Evolutionary conservation across 1,284 basidiomycete genomes (phyloP).

Genomic region (Papiliotrema nemorosa): DNA sequence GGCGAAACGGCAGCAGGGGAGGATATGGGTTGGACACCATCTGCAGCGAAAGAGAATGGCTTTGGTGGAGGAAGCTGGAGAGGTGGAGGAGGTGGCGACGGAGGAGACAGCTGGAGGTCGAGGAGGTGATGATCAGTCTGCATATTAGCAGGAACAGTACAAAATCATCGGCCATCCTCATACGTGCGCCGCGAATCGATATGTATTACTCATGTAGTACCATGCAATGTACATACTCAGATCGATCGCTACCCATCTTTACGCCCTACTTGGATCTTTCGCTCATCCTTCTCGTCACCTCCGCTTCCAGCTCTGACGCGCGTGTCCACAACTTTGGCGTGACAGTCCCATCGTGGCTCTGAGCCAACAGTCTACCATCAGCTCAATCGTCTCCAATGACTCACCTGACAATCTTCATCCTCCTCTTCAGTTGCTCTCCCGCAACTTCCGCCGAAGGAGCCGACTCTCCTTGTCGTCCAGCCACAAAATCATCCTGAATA

Average conservation of each 20-base stretch:
- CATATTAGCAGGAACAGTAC: too few relatives aligned
- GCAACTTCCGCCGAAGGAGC: constrained; percentile 22
- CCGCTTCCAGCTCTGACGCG: not conserved
- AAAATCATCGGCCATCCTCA: too few relatives aligned
- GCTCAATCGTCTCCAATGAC: constrained; percentile 3
- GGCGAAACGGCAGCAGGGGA: constrained; percentile 14
- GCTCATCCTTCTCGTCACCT: not conserved
- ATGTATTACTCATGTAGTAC: too few relatives aligned
- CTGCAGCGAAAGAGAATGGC: not conserved
- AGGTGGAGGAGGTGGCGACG: not conserved
- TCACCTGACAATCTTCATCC: constrained; percentile 44
- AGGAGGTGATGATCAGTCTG: too few relatives aligned
- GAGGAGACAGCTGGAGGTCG: too few relatives aligned
- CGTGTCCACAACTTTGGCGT: not conserved
- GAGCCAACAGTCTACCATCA: constrained; percentile 30
- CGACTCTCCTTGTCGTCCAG: constrained; percentile 19
- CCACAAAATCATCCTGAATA: constrained; percentile 44
- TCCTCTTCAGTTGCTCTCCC: constrained; percentile 34
- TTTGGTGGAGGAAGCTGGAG: not conserved
- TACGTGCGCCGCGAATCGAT: too few relatives aligned
- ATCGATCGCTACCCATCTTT: too few relatives aligned
- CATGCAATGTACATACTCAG: too few relatives aligned
- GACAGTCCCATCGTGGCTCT: constrained; percentile 6
- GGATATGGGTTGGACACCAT: constrained; percentile 43
- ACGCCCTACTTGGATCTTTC: too few relatives aligned